phyloP scores from a whole-genome alignment of 805 yeast genomes.

The Ogataea kodamae region DNA sequence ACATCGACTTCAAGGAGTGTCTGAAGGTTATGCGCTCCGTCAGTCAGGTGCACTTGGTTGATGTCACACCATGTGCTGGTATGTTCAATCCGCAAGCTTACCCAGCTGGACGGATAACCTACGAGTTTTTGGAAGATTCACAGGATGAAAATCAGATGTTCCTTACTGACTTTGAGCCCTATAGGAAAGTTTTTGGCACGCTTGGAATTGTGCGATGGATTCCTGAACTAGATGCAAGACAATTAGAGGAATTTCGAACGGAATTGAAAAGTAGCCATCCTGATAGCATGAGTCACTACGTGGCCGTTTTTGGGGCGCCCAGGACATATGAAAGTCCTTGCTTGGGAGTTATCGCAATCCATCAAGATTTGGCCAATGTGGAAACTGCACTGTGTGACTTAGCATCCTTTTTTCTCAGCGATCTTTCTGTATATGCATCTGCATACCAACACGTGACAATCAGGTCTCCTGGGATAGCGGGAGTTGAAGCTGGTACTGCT shows the following conservation, averaged over 20 bases:
- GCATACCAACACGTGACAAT: constrained; percentile 77
- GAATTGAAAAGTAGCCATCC: constrained; percentile 47
- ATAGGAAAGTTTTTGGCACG: constrained; percentile 68
- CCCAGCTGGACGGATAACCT: constrained; percentile 72
- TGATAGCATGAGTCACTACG: constrained; percentile 50
- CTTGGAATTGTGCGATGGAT: constrained; percentile 40
- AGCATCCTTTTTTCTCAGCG: constrained; percentile 56
- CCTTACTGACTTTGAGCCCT: constrained; percentile 87
- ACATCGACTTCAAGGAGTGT: constrained; percentile 41
- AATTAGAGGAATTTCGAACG: constrained; percentile 29
- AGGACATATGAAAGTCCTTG: constrained; percentile 4
- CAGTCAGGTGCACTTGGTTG: constrained; percentile 67
- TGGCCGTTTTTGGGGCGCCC: constrained; percentile 54
- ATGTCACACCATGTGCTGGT: constrained; percentile 63
- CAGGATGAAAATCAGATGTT: constrained; percentile 47
- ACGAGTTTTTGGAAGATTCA: constrained; percentile 52
- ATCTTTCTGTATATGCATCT: constrained; percentile 64
- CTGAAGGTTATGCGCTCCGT: constrained; percentile 43
- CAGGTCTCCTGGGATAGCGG: constrained; percentile 67
- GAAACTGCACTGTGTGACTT: constrained; percentile 76
- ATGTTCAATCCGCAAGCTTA: constrained; percentile 80
- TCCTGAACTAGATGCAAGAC: constrained; percentile 23
- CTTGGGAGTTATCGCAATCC: constrained; percentile 18
- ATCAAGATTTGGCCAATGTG: constrained; percentile 25
- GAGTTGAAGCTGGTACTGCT: constrained; percentile 20